Evolutionary conservation across 768 basidiomycete species (phyloP).

Genomic region (Lactarius trivialis): DNA sequence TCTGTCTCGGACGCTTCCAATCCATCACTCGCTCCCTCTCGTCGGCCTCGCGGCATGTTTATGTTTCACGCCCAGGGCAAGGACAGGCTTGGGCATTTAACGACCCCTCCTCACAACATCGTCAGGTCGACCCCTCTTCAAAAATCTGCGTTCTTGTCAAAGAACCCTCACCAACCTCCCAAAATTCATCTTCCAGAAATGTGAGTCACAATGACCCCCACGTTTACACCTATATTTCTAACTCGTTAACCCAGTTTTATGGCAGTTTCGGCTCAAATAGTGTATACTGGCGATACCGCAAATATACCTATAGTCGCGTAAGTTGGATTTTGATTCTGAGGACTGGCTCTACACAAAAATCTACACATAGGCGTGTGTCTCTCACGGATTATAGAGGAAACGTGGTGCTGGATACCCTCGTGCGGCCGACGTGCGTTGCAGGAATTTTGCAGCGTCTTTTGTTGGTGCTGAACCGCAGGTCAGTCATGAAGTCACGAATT

Average conservation of each 20-base stretch:
- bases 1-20: slow-evolving; percentile 4
- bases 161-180: slow-evolving; percentile 15
- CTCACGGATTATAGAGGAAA: slow-evolving; percentile 43
- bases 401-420: slow-evolving; percentile 42
- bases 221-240: slow-evolving; percentile 1
- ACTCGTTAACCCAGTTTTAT: slow-evolving; percentile 35
- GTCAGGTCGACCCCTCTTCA: background rate
- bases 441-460: background rate
- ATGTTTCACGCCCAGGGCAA: slow-evolving; percentile 10
- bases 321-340: slow-evolving; percentile 24
- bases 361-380: slow-evolving; percentile 40
- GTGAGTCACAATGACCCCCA: slow-evolving; percentile 10
- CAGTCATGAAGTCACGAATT: slow-evolving; percentile 44
- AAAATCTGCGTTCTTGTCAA: background rate
- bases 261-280: slow-evolving; percentile 40
- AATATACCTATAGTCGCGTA: slow-evolving; percentile 49
- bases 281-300: slow-evolving; percentile 37
- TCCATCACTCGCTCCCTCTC: slow-evolving; percentile 4
- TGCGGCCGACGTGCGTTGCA: slow-evolving; percentile 42
- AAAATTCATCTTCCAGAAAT: slow-evolving; percentile 28
- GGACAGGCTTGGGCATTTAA: slow-evolving; percentile 7
- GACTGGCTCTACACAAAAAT: background rate
- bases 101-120: background rate
- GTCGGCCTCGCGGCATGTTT: slow-evolving; percentile 17
- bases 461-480: background rate